Evolutionary conservation across 1,284 basidiomycete species (phyloP).

Genomic region (Ganoderma meredithae): DNA sequence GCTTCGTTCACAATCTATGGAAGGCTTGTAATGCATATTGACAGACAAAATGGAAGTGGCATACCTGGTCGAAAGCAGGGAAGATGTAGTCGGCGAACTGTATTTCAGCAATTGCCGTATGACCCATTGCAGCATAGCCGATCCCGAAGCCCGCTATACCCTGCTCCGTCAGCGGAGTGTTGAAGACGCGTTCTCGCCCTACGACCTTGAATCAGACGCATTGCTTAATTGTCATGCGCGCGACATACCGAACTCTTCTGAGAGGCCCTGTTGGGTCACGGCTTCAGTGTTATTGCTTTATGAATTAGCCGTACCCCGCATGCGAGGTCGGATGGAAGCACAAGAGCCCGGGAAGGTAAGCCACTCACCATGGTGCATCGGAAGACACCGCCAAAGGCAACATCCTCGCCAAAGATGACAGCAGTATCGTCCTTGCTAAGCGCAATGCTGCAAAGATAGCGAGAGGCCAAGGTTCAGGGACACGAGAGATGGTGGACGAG

Average conservation of each 20-base stretch:
- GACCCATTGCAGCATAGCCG: slow-evolving; percentile 91
- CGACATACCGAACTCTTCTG: slow-evolving; percentile 86
- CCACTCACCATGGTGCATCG: slow-evolving; percentile 79
- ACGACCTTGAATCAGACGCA: slow-evolving; percentile 10
- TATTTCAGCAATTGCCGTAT: slow-evolving; percentile 95
- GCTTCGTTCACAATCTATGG: slow-evolving; percentile 92
- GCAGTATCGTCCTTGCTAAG: slow-evolving; percentile 87
- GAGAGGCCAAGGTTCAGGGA: slow-evolving; percentile 2
- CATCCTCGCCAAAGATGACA: slow-evolving; percentile 93
- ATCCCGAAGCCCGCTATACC: slow-evolving; percentile 96
- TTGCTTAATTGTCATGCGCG: neutral
- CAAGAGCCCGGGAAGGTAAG: neutral
- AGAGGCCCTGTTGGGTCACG: slow-evolving; percentile 68
- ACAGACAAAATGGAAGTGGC: slow-evolving; percentile 21
- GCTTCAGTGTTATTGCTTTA: neutral
- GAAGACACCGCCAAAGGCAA: slow-evolving; percentile 94
- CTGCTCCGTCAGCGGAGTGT: slow-evolving; percentile 93
- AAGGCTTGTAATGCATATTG: neutral
- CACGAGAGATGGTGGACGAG: slow-evolving; percentile 15
- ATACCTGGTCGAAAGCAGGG: slow-evolving; percentile 91
- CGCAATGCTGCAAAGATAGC: slow-evolving; percentile 65
- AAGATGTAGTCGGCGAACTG: slow-evolving; percentile 90
- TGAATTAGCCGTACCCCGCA: slow-evolving; percentile 8
- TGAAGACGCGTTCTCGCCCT: slow-evolving; percentile 94
- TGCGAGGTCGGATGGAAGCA: slow-evolving; percentile 7